Evolutionary conservation across 2,329 filamentous ascomycete genomes (phyloP), one percentile per base, ranked within the genome.

Genomic region (Ambrosiella cleistominuta): DNA sequence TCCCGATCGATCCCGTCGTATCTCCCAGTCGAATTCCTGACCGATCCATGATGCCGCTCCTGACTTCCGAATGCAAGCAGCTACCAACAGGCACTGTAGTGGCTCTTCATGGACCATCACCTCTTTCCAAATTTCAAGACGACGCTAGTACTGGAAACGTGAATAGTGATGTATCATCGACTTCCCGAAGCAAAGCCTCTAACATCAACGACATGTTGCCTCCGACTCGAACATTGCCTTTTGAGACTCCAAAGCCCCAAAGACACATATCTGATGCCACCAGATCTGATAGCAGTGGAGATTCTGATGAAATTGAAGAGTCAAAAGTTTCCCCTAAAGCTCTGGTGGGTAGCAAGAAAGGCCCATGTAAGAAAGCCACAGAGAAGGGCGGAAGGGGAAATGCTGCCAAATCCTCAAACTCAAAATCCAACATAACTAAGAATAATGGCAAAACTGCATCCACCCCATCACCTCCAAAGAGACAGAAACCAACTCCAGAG

Each of bases 221-320:
- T 11, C 60, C 60, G 51, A 53, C 57, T 42, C 57, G 60, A 35
- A 55, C 45, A 2, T 49, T 61, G 17, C 60, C 60, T 11, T 61
- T 61, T 27, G 42, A 44, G 27, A 39, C 35, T 44, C 27, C 19
- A n/a, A 49, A 44, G 15, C 12, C 42, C 35, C 47, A 50, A 50
- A 38, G 15, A 1, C 7, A 39, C 13, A 19, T 17, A 15, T 49
- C 11, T n/a, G 36, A 38, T 50, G 15, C 9, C 11, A 44, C 53
- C 7, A 42, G 1, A 7, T 27, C 35, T 44, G 15, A 8, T n/a
- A 35, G 7, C 15, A 27, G n/a, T 9, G 39, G 47, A 54, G 57
- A 54, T 36, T 13, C n/a, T 40, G 35, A 50, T 17, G 19, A 51
- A 6, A 51, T 51, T 36, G 19, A 51, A 19, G 15, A 27, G 17